Evolutionary conservation across 2,329 filamentous ascomycete genomes (phyloP).

Genomic region (Botryosphaeria dothidea): DNA sequence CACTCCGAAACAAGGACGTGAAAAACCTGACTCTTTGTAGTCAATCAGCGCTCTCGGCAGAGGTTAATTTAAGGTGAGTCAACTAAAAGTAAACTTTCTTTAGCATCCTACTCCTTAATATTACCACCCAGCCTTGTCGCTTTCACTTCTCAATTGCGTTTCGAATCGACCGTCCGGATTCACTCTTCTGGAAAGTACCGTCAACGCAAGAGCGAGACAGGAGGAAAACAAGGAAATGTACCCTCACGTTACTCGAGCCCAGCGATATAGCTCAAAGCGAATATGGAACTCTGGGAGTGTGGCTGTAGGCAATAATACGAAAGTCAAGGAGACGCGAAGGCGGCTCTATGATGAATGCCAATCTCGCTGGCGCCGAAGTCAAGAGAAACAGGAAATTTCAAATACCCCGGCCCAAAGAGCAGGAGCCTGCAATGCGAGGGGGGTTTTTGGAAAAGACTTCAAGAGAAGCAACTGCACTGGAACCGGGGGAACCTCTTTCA

Average conservation of each 20-base stretch:
- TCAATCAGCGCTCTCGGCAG: background rate
- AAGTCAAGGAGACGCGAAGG: background rate
- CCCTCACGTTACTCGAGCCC: background rate
- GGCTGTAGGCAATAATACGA: background rate
- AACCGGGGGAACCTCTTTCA: too few species aligned
- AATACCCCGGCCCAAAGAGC: background rate
- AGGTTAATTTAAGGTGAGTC: background rate
- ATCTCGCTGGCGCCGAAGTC: background rate
- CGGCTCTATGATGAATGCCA: background rate
- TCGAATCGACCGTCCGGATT: background rate
- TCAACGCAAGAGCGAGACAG: background rate
- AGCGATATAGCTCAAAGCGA: background rate
- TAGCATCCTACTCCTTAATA: background rate
- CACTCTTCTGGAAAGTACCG: background rate
- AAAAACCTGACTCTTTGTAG: background rate
- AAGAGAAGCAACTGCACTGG: too few species aligned
- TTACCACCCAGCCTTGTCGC: too few species aligned
- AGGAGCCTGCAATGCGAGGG: too few species aligned
- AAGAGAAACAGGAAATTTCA: background rate
- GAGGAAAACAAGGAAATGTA: background rate
- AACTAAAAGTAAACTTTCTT: background rate
- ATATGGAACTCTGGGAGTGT: background rate
- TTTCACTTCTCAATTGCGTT: background rate
- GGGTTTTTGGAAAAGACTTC: too few species aligned
- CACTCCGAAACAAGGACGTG: background rate